A percentile compares a stretch with the other conserved stretches of the same genome.
Conservation (phyloP, 1,284 basidiomycete genomes). For the Cystobasidiaceae sp. region DNA sequence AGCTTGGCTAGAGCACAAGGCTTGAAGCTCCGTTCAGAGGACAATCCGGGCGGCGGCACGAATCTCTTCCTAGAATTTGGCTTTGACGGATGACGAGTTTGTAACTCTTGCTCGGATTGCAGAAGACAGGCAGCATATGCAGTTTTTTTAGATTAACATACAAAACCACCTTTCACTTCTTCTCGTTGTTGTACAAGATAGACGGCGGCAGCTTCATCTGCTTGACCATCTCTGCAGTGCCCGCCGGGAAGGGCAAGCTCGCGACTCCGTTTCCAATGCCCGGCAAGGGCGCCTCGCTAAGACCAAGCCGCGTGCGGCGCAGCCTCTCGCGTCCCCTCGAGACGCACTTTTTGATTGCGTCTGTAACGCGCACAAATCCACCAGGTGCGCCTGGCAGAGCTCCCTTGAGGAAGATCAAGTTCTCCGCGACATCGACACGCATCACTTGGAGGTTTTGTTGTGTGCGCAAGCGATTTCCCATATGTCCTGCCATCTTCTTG, state of each 20-base stretch:
- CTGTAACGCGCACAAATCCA: conserved; percentile 56
- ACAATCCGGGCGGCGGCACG: conserved; percentile 20
- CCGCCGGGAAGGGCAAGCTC: conserved; percentile 85
- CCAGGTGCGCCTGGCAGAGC: conserved; percentile 55
- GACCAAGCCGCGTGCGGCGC: conserved; percentile 54
- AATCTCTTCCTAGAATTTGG: conserved; percentile 23
- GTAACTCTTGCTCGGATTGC: neutral
- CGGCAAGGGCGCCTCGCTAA: conserved; percentile 66
- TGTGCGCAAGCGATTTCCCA: conserved; percentile 59
- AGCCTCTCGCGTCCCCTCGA: conserved; percentile 55
- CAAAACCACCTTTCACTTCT: neutral
- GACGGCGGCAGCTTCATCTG: conserved; percentile 34
- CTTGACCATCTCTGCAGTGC: conserved; percentile 69
- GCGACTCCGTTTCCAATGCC: conserved; percentile 78
- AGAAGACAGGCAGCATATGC: neutral
- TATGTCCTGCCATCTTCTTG: conserved; percentile 95
- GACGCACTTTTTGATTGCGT: conserved; percentile 77
- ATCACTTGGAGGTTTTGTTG: conserved; percentile 84
- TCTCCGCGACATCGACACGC: conserved; percentile 75
- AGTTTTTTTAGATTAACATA: neutral
- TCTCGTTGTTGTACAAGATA: conserved; percentile 22
- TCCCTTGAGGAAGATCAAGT: conserved; percentile 77
- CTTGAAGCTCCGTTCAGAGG: conserved; percentile 15
- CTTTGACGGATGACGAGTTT: too few species aligned
- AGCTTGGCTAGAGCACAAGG: neutral